Evolutionary conservation across 306 rosid genomes (phyloP), one percentile per base, ranked within the genome.

Genomic region (Dalbergia cochinchinensis): DNA sequence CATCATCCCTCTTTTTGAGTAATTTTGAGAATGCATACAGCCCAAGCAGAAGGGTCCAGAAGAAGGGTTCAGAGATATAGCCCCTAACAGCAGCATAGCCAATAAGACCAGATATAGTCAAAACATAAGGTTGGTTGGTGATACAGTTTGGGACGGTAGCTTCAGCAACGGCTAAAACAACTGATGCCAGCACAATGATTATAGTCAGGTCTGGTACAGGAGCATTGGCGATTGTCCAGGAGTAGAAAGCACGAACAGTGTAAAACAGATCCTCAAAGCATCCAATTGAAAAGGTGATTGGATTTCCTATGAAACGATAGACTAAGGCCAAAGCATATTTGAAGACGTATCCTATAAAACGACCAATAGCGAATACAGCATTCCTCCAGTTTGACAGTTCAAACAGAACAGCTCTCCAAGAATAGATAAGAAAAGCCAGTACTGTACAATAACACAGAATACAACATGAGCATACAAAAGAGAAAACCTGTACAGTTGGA

Each of bases 381-480:
- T 81, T 87, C 85, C 72, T 90, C 99, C 99, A 94, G 83, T 94
- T 92, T 33, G 84, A 79, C 31, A 95, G 82, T 78, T 95, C 99
- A n/a, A 92, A 89, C 42, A 95, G 78, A 67, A 93, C 96, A 14
- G 92, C 94, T 81, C 94, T 90, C 99, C 99, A 95, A n/a, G 97
- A 90, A 82, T 95, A 95, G 65, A 93, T 39, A 55, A 95, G 87
- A 79, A 95, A 90, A 65, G 81, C 96, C 71, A 83, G 60, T 15
- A 90, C 97, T 94, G 97, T 84, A 87, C 37, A 59, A 70, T 64
- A 11, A 85, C 41, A 83, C 3, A 31, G 71, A 44, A 73, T 15
- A 16, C 65, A 76, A 16, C 65, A 76, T 18, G 50, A 80, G 74
- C 57, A 18, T 4, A 39, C 13, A 67, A 60, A 62, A 50, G 5